Evolutionary conservation across 768 basidiomycete genomes (phyloP), one percentile per base, ranked within the genome.

Genomic region (Candolleomyces efflorescens): DNA sequence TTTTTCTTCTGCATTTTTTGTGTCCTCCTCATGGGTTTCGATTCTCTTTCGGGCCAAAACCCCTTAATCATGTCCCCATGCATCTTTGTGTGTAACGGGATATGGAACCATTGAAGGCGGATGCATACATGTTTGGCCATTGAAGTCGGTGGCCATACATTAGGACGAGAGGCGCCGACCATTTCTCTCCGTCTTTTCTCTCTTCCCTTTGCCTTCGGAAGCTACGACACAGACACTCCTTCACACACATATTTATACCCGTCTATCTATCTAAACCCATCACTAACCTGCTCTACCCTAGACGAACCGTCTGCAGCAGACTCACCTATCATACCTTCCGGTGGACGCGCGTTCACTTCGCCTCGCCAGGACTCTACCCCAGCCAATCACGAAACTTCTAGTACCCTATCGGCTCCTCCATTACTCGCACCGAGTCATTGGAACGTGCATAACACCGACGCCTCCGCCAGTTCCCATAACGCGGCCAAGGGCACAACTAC

Each of bases 221-320:
- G n/a, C 51, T 39, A 26, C 49, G 23, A 27, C 23, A 3, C 20
- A n/a, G 18, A 47, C 49, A 50, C 27, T 32, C 49, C 11, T 32
- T 46, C 39, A 5, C 36, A 45, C 54, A 17, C 45, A 18, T 23
- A 46, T 18, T 12, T 48, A 23, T 37, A 38, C 27, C 36, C 1
- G 47, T 7, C 12, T 27, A 46, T 36, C 51, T 32, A 44, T 32
- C 20, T 46, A 53, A 22, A 32, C 32, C 46, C n/a, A n/a, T 48
- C 56, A 53, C 51, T 22, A 37, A 27, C 26, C 13, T 23, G 13
- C 10, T 43, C 17, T 54, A n/a, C 36, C 27, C 36, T 49, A 59
- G 58, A 54, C 51, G 58, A 47, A 49, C 58, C 52, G n/a, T n/a
- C 58, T 10, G 53, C 45, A 26, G 45, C 44, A 27, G 45, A 54